Evolutionary conservation across 257 asterid genomes (phyloP), one percentile per base, ranked within the genome.

Genomic region (Nemophila menziesii): DNA sequence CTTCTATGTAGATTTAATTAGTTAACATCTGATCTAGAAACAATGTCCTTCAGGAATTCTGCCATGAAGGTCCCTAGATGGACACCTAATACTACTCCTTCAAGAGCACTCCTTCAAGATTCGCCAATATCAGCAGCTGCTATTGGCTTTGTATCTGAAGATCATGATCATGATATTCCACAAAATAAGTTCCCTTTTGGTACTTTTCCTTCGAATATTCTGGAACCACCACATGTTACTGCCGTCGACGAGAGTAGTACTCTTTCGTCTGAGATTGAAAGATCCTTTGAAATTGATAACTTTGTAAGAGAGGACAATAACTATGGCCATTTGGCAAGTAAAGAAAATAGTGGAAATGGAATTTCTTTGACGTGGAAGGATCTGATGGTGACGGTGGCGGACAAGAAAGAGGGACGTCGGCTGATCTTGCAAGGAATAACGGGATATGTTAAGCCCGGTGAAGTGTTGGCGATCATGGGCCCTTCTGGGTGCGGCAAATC

Each of bases 401-500:
- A 55, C 2, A 58, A 60, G 46, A 44, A 48, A 22, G 44, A 57
- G 5, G 67, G 45, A 2, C 68, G 73, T 16, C 65, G 70, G 44
- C n/a, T n/a, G n/a, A 69, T 77, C 5, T 51, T 77, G 60, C 59
- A 63, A 16, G 86, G 74, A 11, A 37, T 73, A 13, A 69, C 69
- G 12, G 89, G 89, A 2, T 73, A 70, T 53, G 83, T 60, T 5
- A 56, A 27, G 24, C 75, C 89, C 5, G 89, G 83, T 4, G 46
- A 68, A 47, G 65, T 66, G 0, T 52, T 74, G 49, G 83, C 80
- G 22, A 41, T 78, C 43, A 78, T 78, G 89, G 89, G 89, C 9
- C 89, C 89, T 38, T 78, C 89, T 1, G 89, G 89, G 1, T 70
- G 67, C 33, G 89, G 89, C 26, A 78, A 78, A 54, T 78, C 89